Conservation (phyloP, 1,284 basidiomycete genomes). For the Tilletia walkeri region DNA sequence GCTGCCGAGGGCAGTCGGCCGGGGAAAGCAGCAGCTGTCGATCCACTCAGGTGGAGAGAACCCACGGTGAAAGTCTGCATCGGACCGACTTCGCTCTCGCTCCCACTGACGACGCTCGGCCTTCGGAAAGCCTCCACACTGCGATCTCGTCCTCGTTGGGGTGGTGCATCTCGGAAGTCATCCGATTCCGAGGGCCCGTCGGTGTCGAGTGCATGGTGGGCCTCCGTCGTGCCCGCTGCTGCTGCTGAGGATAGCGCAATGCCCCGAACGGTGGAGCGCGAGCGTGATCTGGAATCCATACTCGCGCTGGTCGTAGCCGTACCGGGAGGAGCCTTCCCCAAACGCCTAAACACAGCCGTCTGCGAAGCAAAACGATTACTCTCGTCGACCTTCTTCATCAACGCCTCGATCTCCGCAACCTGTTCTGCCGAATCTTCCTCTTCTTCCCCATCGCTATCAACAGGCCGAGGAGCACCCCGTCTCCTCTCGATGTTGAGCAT, state of each 20-base stretch:
- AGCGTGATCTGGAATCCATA: background rate
- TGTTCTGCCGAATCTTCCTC: conserved; percentile 5
- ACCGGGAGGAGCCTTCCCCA: background rate
- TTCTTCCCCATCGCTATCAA: background rate
- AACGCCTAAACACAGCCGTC: conserved; percentile 9
- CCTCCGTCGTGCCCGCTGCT: background rate
- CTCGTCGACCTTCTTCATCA: background rate
- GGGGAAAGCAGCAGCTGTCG: no score
- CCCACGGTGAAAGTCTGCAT: conserved; percentile 33
- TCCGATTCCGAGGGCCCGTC: conserved; percentile 8
- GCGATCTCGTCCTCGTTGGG: conserved; percentile 7
- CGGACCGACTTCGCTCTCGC: conserved; percentile 13
- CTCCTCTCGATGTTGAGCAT: conserved; percentile 15
- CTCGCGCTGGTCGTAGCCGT: background rate
- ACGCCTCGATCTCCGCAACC: conserved; percentile 1
- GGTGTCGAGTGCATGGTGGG: background rate
- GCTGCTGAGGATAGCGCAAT: background rate
- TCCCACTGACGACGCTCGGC: conserved; percentile 10
- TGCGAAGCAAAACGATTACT: conserved; percentile 5
- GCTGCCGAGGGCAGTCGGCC: no score
- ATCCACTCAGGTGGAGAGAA: conserved; percentile 22
- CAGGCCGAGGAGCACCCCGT: background rate
- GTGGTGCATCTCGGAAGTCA: background rate
- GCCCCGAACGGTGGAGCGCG: background rate
- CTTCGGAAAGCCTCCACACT: background rate